These are phyloP conservation scores for Pleurozium schreberi DNA, from an alignment of 225 moss, liverwort and hornwort species.

Conservation along the genomic window DNA sequence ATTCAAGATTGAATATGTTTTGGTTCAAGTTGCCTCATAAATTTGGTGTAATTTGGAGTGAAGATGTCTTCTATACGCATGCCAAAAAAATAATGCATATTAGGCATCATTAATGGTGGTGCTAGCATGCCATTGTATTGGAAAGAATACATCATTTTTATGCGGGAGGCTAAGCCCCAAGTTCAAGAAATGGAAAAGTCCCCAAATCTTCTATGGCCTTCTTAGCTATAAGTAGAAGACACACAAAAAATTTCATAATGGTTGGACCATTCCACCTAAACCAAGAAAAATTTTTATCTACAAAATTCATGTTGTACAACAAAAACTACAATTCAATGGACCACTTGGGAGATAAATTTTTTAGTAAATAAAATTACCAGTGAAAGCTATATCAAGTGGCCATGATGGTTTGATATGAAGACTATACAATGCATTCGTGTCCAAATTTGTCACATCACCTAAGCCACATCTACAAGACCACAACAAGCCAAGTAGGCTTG, in stretches of 20 bases:
- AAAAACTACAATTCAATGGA: background rate
- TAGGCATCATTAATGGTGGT: background rate
- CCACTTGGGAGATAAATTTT: background rate
- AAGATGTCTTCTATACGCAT: background rate
- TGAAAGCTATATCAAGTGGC: no score
- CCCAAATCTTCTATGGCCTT: background rate
- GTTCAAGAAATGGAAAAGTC: background rate
- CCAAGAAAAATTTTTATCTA: background rate
- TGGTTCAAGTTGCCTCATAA: background rate
- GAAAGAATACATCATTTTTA: background rate
- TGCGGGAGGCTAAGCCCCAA: no score
- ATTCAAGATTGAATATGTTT: background rate
- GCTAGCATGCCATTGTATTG: background rate
- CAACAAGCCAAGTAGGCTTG: accelerated
- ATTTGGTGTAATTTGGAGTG: background rate
- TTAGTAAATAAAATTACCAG: background rate
- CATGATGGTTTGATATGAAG: background rate
- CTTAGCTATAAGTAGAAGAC: background rate
- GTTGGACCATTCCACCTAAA: background rate
- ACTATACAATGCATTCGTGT: accelerated
- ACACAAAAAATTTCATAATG: background rate
- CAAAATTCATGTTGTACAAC: accelerated
- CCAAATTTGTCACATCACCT: no score
- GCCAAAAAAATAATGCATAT: background rate
- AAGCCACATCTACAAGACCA: background rate